phyloP scores from a whole-genome alignment of 2,329 filamentous ascomycete genomes.

The Thelonectria blattea region DNA sequence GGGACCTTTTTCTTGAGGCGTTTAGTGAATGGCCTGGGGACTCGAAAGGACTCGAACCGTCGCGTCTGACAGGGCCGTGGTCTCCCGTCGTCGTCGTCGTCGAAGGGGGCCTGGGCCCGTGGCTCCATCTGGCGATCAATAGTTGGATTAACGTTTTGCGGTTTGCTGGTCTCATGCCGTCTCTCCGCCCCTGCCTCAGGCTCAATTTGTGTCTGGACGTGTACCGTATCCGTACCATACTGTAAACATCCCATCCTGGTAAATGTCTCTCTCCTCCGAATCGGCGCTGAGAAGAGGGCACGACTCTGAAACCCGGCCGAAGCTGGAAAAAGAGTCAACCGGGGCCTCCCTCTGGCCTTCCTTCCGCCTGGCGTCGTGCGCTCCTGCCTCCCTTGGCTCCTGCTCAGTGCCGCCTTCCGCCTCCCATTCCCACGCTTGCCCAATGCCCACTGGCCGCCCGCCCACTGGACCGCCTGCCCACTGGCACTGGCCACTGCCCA shows the following conservation, averaged over 20 bases:
- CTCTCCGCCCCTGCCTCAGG: neutral
- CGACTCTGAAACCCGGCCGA: neutral
- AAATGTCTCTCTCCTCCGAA: neutral
- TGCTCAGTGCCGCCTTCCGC: neutral
- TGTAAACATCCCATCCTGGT: neutral
- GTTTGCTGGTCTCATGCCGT: conserved; percentile 2
- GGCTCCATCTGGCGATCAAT: conserved; percentile 5
- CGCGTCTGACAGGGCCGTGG: neutral
- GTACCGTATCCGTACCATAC: too few relatives aligned
- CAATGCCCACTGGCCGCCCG: neutral
- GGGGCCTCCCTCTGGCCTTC: neutral
- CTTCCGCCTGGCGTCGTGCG: too few relatives aligned
- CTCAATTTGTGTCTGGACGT: too few relatives aligned
- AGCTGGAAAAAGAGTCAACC: neutral
- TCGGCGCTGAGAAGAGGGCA: neutral
- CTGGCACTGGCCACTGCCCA: too few relatives aligned
- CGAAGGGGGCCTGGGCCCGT: neutral
- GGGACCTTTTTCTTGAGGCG: neutral
- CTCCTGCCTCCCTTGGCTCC: too few relatives aligned
- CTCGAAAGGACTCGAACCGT: neutral
- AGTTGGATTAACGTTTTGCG: conserved; percentile 2
- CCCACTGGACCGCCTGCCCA: neutral
- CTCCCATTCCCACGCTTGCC: neutral
- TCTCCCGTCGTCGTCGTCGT: too few relatives aligned
- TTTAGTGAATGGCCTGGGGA: neutral